Evolutionary conservation across 1,284 basidiomycete species (phyloP).

Genomic region (Microbotryum intermedium): DNA sequence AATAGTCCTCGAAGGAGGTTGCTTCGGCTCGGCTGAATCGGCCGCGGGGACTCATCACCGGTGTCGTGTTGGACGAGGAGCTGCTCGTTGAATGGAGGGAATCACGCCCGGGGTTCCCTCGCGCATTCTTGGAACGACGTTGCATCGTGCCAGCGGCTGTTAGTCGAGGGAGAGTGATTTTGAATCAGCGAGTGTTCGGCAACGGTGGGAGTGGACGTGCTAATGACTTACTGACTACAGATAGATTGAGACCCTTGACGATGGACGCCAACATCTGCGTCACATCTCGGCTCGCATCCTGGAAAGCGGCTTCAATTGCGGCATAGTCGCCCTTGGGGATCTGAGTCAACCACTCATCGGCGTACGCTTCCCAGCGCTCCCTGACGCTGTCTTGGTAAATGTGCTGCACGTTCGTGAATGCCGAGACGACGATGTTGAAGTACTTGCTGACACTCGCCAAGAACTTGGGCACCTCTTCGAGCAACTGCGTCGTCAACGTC

Average conservation of each 20-base stretch:
- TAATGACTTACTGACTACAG: too few relatives aligned
- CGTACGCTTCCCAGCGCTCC: slow-evolving; percentile 18
- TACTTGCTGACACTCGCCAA: slow-evolving; percentile 38
- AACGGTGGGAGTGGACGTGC: too few relatives aligned
- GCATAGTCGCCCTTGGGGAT: slow-evolving; percentile 2
- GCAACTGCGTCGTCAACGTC: slow-evolving; percentile 39
- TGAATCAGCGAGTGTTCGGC: too few relatives aligned
- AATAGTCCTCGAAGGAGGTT: not conserved
- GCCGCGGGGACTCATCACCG: not conserved
- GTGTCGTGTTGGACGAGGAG: not conserved
- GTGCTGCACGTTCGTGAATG: slow-evolving; percentile 37
- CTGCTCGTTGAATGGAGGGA: not conserved
- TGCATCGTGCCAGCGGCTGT: too few relatives aligned
- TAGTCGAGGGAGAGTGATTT: too few relatives aligned
- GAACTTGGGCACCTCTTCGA: slow-evolving; percentile 41
- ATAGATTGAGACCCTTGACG: too few relatives aligned
- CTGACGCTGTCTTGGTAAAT: slow-evolving; percentile 33
- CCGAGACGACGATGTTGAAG: slow-evolving; percentile 37
- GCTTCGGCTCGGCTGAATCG: not conserved
- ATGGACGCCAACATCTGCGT: too few relatives aligned
- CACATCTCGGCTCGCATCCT: too few relatives aligned
- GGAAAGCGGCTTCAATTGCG: slow-evolving; percentile 3
- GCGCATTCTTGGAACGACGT: not conserved
- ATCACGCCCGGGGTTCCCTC: not conserved
- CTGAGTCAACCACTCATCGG: slow-evolving; percentile 15